phyloP scores from a whole-genome alignment of 805 yeast genomes.

The Spathaspora girioi region DNA sequence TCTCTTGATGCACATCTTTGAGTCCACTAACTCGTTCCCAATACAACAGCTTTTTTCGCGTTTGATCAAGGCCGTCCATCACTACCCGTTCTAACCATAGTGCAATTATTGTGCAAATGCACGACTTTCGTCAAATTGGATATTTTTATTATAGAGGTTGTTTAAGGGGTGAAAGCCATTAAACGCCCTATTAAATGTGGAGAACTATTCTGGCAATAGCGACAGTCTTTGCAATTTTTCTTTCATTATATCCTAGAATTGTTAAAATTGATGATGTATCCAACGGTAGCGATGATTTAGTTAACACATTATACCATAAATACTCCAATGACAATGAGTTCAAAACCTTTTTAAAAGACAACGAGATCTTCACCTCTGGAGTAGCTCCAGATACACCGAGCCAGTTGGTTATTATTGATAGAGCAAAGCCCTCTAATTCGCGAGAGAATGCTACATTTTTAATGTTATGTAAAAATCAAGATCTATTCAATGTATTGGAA shows the following conservation, averaged over 20 bases:
- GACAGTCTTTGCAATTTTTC: not conserved
- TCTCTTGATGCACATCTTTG: too few relatives aligned
- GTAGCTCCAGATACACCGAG: not conserved
- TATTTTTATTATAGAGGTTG: not conserved
- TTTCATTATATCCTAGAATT: not conserved
- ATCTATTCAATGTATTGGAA: conserved; percentile 51
- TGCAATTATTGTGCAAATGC: not conserved
- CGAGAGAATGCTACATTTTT: conserved; percentile 62
- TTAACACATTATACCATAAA: not conserved
- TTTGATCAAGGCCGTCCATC: too few relatives aligned
- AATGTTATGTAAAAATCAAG: conserved; percentile 67
- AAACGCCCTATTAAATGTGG: not conserved
- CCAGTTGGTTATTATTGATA: conserved; percentile 1
- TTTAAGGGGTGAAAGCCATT: not conserved
- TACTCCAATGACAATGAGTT: not conserved
- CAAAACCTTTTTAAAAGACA: conserved; percentile 1
- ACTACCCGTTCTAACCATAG: too few relatives aligned
- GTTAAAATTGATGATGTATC: not conserved
- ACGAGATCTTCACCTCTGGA: not conserved
- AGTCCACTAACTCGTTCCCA: too few relatives aligned
- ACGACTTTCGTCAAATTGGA: not conserved
- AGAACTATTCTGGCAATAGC: not conserved
- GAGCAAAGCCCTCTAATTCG: not conserved
- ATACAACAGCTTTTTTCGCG: too few relatives aligned
- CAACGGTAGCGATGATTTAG: not conserved